Evolutionary conservation across 2,329 filamentous ascomycete species (phyloP), one percentile per base, ranked within the genome.

Genomic region (Cordyceps javanica): DNA sequence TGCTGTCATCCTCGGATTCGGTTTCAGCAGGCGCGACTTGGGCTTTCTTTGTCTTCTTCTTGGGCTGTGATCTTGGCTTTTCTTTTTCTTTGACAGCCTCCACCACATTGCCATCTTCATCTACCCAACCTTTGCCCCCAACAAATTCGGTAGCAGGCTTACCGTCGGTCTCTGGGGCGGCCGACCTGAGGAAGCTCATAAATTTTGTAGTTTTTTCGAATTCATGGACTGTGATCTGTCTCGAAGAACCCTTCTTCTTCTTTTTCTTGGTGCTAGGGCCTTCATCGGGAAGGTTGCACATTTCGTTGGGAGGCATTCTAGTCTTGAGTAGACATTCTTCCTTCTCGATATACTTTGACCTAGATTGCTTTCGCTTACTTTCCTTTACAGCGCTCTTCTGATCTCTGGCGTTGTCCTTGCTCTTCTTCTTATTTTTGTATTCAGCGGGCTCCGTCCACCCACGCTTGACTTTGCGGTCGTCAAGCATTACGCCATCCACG

Each of bases 91-190:
- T 57, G 36, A 76, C 76, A 9, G 71, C 72, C 70, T 95, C 89
- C 2, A 96, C 82, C 1, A 97, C 75, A 57, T 86, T 83, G 6
- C 92, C 92, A 16, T 87, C 77, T 60, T 85, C 82, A 65, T 96
- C 88, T 0, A 96, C 81, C 93, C 94, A 97, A 1, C 93, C 93
- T 66, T 89, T 87, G 23, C 88, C 91, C 55, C 96, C 88, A 41
- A 94, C 82, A 69, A 87, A 97, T 57, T 87, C 85, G 2, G 73
- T 72, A 1, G 72, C 73, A 1, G 74, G 69, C 5, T 75, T 72
- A 42, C 68, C 77, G 14, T 60, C 55, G 14, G 58, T 61, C 38
- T 68, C 65, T 11, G 67, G 66, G 26, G 57, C 63, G 2, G 64
- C 46, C 6, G 78, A 76, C 69, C 90, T 90, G 59, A 97, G 72